A percentile compares a stretch with the other conserved stretches of the same genome.
phyloP scores from a whole-genome alignment of 2,329 filamentous ascomycete species.

The Emmonsia crescens region DNA sequence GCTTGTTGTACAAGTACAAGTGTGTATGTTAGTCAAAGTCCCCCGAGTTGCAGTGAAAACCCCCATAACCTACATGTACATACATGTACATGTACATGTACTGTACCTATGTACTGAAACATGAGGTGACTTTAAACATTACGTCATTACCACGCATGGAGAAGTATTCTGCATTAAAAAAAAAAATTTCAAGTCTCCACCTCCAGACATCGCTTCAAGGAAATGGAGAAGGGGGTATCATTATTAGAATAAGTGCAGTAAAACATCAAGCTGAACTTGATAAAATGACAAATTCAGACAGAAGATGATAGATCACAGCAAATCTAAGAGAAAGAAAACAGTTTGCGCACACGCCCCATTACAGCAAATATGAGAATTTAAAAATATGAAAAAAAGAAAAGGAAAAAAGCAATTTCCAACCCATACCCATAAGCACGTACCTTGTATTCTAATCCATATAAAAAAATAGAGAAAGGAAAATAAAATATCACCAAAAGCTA shows the following conservation, averaged over 20 bases:
- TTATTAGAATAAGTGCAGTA: neutral
- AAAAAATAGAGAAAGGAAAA: neutral
- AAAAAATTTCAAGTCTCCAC: neutral
- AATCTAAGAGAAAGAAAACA: neutral
- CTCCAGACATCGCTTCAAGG: neutral
- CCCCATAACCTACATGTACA: too few relatives aligned
- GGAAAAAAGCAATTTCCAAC: neutral
- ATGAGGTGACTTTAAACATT: too few relatives aligned
- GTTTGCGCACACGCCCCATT: neutral
- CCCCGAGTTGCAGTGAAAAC: neutral
- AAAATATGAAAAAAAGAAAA: neutral
- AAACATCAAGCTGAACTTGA: neutral
- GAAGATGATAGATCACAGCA: neutral
- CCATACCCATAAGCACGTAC: too few relatives aligned
- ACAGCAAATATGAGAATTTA: neutral
- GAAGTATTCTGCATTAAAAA: too few relatives aligned
- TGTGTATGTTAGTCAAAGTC: neutral
- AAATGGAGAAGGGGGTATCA: neutral
- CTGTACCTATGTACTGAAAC: too few relatives aligned
- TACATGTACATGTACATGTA: too few relatives aligned
- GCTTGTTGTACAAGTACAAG: too few relatives aligned
- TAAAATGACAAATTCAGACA: neutral
- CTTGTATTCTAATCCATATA: neutral
- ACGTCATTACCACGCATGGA: too few relatives aligned
- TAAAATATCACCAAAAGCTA: slow-evolving; percentile 72